Percentiles rank a stretch among this genome's conserved stretches.
Evolutionary conservation across 768 basidiomycete genomes (phyloP).

Genomic region (Leccinellum albellum): DNA sequence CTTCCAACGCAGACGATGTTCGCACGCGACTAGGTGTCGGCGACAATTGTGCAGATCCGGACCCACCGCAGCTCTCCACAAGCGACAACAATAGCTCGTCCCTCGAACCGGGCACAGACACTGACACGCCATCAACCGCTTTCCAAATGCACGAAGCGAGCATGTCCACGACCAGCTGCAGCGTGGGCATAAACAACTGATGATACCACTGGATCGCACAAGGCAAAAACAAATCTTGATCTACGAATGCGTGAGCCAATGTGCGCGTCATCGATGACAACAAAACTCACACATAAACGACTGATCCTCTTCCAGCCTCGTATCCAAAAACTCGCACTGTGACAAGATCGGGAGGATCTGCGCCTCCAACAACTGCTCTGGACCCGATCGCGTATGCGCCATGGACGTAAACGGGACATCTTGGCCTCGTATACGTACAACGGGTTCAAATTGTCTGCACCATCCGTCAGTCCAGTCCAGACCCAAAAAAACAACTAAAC

Average conservation of each 20-base stretch:
- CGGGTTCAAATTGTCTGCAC: slow-evolving; percentile 78
- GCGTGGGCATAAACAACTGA: slow-evolving; percentile 80
- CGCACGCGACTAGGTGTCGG: slow-evolving; percentile 28
- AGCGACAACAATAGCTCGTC: no score
- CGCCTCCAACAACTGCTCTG: slow-evolving; percentile 78
- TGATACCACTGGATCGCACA: slow-evolving; percentile 87
- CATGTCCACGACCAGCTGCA: slow-evolving; percentile 77
- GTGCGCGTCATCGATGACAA: no score
- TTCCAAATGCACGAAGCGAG: slow-evolving; percentile 47
- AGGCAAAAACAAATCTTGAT: slow-evolving; percentile 80
- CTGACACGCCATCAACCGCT: no score
- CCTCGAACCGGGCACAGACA: no score
- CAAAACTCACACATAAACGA: slow-evolving; percentile 65
- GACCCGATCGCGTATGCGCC: slow-evolving; percentile 77
- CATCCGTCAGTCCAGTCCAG: neutral
- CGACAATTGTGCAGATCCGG: no score
- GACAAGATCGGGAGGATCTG: slow-evolving; percentile 71
- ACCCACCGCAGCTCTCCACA: no score
- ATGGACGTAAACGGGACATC: slow-evolving; percentile 92
- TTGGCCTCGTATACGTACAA: slow-evolving; percentile 92
- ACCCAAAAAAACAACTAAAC: slow-evolving; percentile 20
- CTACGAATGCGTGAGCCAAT: slow-evolving; percentile 34
- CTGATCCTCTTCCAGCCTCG: slow-evolving; percentile 78
- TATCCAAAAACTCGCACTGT: slow-evolving; percentile 84
- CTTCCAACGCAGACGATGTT: slow-evolving; percentile 37